Evolutionary conservation across 139 green algal species (phyloP), one percentile per base, ranked within the genome.

Genomic region (Chlorella sorokiniana): DNA sequence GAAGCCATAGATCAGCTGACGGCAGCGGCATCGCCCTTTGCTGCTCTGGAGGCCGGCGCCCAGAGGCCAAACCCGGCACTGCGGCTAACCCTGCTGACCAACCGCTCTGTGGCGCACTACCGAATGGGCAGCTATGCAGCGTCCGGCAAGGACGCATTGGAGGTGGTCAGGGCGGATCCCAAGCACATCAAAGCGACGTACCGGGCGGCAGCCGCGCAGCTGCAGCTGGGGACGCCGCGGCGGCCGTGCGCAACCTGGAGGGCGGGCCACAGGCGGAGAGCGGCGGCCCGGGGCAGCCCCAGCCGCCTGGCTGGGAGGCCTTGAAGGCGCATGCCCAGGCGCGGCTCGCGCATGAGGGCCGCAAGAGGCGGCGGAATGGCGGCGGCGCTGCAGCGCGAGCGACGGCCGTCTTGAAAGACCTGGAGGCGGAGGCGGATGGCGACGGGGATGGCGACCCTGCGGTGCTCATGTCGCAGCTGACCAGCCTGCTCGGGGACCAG

Each of bases 91-190:
- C 76, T 74, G 33, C 76, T 82, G 31, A 31, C 42, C n/a, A 74
- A 74, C 33, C 76, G 76, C 10, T 29, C 76, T 4, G 40, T 82
- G 70, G 52, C 40, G 33, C 54, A 42, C 29, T 48, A 76, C 40
- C 52, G 81, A 0, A 22, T 81, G 41, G 81, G 80, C 1, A 5
- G 56, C 1, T 85, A 81, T 44, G 80, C 62, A 9, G 74, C 35
- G 10, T 45, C 80, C 22, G 35, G 27, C 0, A n/a, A 31, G 16
- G 80, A 85, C 11, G 80, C 80, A 27, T 31, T 69, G 48, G 80
- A 27, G 6, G 80, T 37, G 48, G 48, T 85, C 25, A 20, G 23
- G 20, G 35, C 59, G 25, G 29, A 85, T 1, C 25, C 45, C 7
- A 6, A 6, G 6, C 77, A 40, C 42, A 16, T 9, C 18, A 83